Base-by-base conservation (phyloP, 2,329 filamentous ascomycete genomes). In the Apiospora hydei region DNA sequence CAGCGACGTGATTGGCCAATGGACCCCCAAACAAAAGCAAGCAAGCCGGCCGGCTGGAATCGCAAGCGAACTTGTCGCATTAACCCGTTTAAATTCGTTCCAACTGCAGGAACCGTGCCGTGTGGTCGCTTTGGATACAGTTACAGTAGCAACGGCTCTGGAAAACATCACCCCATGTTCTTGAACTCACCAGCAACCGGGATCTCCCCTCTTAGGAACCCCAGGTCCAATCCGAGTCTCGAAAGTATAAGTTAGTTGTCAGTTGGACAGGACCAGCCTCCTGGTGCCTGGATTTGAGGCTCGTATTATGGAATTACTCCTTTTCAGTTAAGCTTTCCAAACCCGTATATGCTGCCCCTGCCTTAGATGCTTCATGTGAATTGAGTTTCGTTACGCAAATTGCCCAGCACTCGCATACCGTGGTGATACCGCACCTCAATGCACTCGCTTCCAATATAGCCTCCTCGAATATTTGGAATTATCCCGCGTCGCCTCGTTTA, bases 1-100 rank as follows among this genome's bases (percentile, higher is more conserved):
- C 57, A 64, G 30, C 8, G 8, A 24, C 8, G 0, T 41, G 57
- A 41, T 64, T 64, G 57, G 57, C 34, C 34, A n/a, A 64, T 41
- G 8, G 57, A n/a, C 34, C 21, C 57, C 57, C 34, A 38, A 64
- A 64, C 16, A 49, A 6, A 49, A 49, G 46, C 46, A 47, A n/a
- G 21, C 34, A 64, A 41, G 21, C 34, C 30, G 38, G 30, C 30
- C 30, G 14, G 18, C 26, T 30, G 26, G 51, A 7, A 38, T 34
- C 16, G 13, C 8, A 61, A 61, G 53, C 53, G 53, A 61, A 61
- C 26, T 61, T 38, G 53, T 61, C 21, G 53, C 30, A 61, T 61
- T 47, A 41, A 41, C 18, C 34, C 34, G 6, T 16, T 61, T 34
- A 34, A 14, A 61, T 61, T 61, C 38, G 53, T n/a, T 10, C 53